Evolutionary conservation across 2,329 filamentous ascomycete species (phyloP).

Genomic region (Emergomyces pasteurianus): DNA sequence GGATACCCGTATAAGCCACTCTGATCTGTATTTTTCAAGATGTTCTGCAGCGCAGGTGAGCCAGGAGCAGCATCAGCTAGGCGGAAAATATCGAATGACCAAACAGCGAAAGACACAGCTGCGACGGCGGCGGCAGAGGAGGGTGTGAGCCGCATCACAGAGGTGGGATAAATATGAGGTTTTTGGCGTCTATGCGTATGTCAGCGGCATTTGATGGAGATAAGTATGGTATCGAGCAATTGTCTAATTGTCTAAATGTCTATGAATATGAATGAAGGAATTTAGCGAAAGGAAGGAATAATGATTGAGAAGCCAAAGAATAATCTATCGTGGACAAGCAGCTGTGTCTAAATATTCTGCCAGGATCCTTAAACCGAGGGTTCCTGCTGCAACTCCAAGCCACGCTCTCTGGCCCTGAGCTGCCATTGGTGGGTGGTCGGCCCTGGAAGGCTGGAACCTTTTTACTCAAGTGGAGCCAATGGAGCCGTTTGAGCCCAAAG

Average conservation of each 20-base stretch:
- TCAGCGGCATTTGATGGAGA: not conserved
- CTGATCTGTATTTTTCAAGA: conserved; percentile 43
- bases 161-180: not conserved
- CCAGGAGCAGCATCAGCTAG: conserved; percentile 18
- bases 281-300: not conserved
- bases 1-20: conserved; percentile 46
- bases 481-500: too few relatives aligned
- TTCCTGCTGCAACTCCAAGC: too few relatives aligned
- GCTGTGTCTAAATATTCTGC: too few relatives aligned
- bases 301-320: not conserved
- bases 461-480: too few relatives aligned
- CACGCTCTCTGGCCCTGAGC: not conserved
- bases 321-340: not conserved
- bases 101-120: not conserved
- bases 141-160: not conserved
- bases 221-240: not conserved
- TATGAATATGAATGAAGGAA: conserved; percentile 46
- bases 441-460: too few relatives aligned
- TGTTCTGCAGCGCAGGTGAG: conserved; percentile 41
- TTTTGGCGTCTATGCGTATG: not conserved
- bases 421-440: not conserved
- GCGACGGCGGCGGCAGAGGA: not conserved
- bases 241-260: conserved; percentile 8
- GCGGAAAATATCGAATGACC: not conserved
- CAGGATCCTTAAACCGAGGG: too few relatives aligned